phyloP scores from a whole-genome alignment of 371 early-diverging fungal genomes.

The Capillidium heterosporum region DNA sequence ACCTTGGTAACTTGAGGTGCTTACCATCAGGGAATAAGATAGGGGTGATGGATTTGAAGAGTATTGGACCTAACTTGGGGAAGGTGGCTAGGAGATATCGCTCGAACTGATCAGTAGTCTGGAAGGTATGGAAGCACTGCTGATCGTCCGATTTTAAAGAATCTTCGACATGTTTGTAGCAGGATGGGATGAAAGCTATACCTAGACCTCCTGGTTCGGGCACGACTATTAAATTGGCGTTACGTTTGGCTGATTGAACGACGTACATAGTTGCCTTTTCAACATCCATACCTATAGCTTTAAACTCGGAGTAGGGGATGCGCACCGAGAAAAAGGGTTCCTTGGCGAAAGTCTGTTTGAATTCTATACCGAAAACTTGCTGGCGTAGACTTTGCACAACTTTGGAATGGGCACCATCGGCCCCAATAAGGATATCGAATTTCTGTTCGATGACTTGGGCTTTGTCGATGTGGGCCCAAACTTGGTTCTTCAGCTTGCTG shows the following conservation, averaged over 20 bases:
- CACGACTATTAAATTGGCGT: constrained; percentile 1
- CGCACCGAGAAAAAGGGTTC: constrained; percentile 2
- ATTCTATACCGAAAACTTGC: background rate
- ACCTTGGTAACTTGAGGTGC: background rate
- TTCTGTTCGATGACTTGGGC: background rate
- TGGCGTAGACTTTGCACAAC: background rate
- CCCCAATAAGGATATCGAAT: constrained; percentile 1
- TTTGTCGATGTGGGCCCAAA: background rate
- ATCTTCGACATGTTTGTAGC: background rate
- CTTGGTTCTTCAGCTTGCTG: background rate
- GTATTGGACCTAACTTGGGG: background rate
- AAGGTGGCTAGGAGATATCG: background rate
- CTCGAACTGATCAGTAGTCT: background rate
- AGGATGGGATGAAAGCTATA: background rate
- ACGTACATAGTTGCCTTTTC: constrained; percentile 1
- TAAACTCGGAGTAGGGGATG: background rate
- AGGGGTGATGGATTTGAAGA: background rate
- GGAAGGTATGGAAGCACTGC: constrained; percentile 1
- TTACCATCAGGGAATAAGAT: background rate
- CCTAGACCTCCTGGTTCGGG: background rate
- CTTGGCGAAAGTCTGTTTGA: background rate
- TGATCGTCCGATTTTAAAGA: background rate
- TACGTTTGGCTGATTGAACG: background rate
- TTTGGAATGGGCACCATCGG: constrained; percentile 2
- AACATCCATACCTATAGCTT: background rate